These are phyloP conservation scores for Dictyostelium citrinum DNA, from an alignment of 78 protist genomes.

Conservation along the genomic window DNA sequence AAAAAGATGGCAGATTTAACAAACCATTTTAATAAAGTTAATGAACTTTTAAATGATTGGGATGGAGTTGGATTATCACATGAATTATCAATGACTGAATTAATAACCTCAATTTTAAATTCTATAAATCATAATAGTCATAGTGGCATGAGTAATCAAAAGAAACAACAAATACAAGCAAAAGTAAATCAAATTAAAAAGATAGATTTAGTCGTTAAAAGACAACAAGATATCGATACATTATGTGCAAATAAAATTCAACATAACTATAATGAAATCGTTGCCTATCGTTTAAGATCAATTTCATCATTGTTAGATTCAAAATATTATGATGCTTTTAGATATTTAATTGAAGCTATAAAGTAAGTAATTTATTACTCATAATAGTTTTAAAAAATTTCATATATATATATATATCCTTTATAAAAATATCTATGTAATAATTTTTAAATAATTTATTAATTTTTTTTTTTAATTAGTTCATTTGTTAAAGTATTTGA, in stretches of 20 bases:
- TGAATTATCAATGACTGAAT: slow-evolving; percentile 9
- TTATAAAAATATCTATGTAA: neutral
- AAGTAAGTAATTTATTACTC: neutral
- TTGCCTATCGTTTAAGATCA: neutral
- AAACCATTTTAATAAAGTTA: slow-evolving; percentile 1
- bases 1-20: slow-evolving; percentile 1
- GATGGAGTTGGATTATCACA: slow-evolving; percentile 28
- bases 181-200: slow-evolving; percentile 12
- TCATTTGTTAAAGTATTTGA: slow-evolving; percentile 58
- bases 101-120: neutral
- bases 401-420: no score
- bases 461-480: neutral
- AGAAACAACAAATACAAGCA: neutral
- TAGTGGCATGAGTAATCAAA: neutral
- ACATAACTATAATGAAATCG: slow-evolving; percentile 12
- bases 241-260: slow-evolving; percentile 9
- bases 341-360: slow-evolving; percentile 36
- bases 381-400: no score
- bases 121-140: neutral
- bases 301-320: slow-evolving; percentile 18
- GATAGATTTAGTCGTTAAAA: neutral
- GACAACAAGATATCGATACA: neutral
- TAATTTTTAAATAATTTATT: neutral
- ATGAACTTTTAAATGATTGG: slow-evolving; percentile 11
- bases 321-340: slow-evolving; percentile 43